phyloP scores from a whole-genome alignment of 139 green algal genomes.

The Closterium sp. region DNA sequence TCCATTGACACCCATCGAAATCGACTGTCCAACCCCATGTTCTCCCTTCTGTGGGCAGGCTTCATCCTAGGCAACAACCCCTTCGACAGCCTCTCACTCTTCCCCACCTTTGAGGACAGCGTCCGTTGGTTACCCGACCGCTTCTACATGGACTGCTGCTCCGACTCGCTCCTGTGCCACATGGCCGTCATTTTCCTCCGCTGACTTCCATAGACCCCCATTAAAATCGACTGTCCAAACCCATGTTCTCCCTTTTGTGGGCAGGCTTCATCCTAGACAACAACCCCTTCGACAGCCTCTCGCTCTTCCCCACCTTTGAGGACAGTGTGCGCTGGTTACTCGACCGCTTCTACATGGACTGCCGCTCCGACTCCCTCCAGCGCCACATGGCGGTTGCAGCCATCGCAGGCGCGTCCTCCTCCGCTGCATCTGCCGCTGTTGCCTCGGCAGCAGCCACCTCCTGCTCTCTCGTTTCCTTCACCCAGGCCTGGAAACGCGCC shows the following conservation, averaged over 20 bases:
- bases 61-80: neutral
- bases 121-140: neutral
- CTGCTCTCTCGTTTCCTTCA: neutral
- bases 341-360: neutral
- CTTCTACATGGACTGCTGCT: neutral
- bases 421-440: neutral
- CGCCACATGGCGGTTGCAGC: neutral
- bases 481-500: neutral
- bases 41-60: neutral
- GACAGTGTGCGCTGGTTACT: neutral
- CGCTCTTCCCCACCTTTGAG: neutral
- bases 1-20: too few relatives aligned
- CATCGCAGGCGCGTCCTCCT: neutral
- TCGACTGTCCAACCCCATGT: too few relatives aligned
- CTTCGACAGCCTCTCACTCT: neutral
- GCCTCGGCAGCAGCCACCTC: neutral
- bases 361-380: neutral
- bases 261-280: constrained; percentile 7
- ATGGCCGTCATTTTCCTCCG: too few relatives aligned
- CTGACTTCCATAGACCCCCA: too few relatives aligned
- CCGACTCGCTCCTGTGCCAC: neutral
- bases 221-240: too few relatives aligned
- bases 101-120: neutral
- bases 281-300: neutral
- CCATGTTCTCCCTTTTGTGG: neutral